These are phyloP conservation scores for Apiotrichum porosum DNA, from an alignment of 1,284 basidiomycete genomes.

Conservation along the genomic window DNA sequence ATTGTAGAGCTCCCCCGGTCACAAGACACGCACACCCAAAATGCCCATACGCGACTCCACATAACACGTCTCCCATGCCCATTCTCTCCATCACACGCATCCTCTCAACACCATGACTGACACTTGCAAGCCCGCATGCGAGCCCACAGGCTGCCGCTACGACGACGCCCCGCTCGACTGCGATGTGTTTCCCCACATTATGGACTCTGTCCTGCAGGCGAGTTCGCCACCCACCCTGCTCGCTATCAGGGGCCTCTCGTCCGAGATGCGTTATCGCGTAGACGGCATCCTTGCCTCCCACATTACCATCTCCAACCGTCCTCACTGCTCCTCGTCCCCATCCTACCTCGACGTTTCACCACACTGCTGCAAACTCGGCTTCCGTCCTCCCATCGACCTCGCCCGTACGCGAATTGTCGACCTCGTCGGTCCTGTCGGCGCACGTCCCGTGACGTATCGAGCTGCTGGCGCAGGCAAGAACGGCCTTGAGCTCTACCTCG, in stretches of 20 bases:
- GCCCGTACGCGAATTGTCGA: slow-evolving; percentile 7
- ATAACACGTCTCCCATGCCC: too few species aligned
- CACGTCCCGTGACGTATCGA: neutral
- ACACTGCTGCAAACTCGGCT: neutral
- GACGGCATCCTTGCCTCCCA: neutral
- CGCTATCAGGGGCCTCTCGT: neutral
- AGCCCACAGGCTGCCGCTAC: too few species aligned
- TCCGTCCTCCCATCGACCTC: neutral
- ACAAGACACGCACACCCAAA: too few species aligned
- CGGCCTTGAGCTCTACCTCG: neutral
- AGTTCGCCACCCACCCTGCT: neutral
- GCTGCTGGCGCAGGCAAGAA: neutral
- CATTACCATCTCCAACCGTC: neutral
- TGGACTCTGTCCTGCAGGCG: slow-evolving; percentile 3
- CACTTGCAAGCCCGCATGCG: too few species aligned
- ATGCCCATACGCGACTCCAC: too few species aligned
- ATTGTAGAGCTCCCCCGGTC: too few species aligned
- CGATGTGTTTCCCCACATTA: slow-evolving; percentile 7
- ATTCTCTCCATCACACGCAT: too few species aligned
- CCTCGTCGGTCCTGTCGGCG: slow-evolving; percentile 7
- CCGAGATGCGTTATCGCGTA: neutral
- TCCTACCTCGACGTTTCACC: neutral
- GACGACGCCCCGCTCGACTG: slow-evolving; percentile 5
- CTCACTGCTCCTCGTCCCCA: neutral
- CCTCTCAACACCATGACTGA: too few species aligned